These are phyloP conservation scores for Solanum habrochaites DNA, from an alignment of 257 asterid species.

Conservation along the genomic window DNA sequence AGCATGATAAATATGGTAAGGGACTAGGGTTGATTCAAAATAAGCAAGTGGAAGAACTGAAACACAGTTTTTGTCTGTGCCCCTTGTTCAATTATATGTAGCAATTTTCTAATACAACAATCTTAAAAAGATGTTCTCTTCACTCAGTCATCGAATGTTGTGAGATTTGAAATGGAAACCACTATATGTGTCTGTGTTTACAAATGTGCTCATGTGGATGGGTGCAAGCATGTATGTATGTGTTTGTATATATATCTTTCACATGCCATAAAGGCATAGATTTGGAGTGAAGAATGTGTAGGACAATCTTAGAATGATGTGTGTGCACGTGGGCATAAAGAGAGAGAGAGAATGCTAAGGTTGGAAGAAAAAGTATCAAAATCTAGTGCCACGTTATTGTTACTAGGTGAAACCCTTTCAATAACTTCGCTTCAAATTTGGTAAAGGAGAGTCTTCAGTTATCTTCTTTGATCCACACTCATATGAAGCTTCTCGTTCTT, in stretches of 20 bases:
- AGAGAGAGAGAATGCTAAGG: background rate
- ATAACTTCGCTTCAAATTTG: background rate
- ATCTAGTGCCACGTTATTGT: background rate
- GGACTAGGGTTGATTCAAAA: background rate
- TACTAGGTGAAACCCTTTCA: background rate
- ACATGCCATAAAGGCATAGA: background rate
- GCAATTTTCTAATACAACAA: background rate
- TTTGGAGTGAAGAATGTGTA: background rate
- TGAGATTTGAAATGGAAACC: background rate
- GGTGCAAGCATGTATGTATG: too few relatives aligned
- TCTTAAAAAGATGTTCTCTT: background rate
- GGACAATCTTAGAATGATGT: background rate
- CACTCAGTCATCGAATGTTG: background rate
- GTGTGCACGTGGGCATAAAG: background rate
- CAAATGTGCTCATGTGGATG: background rate
- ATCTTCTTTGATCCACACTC: background rate
- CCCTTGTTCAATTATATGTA: background rate
- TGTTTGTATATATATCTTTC: background rate
- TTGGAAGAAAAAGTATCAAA: background rate
- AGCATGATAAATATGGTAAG: background rate
- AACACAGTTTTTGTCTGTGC: background rate
- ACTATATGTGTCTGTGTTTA: background rate
- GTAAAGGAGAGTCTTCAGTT: background rate
- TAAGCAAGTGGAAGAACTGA: background rate
- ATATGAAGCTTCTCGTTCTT: conserved; percentile 2